phyloP scores from a whole-genome alignment of 1,139 yeast genomes.

The Pneumocystis sp. region DNA sequence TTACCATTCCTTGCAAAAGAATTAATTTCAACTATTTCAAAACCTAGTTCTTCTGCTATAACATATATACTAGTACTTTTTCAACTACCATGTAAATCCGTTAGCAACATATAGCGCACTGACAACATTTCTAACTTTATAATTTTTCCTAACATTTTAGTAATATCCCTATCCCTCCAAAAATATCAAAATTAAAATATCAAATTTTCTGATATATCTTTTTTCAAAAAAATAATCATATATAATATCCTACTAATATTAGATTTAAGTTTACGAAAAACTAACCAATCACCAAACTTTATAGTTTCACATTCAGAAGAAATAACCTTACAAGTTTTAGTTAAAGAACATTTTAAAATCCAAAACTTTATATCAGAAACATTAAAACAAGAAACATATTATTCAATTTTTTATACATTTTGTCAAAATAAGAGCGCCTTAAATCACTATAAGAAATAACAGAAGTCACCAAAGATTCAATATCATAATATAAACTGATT shows the following conservation, averaged over 20 bases:
- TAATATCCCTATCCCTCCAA: background rate
- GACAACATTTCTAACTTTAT: constrained; percentile 8
- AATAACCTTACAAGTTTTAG: constrained; percentile 3
- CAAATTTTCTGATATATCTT: background rate
- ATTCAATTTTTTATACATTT: background rate
- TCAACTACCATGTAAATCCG: constrained; percentile 65
- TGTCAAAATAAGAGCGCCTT: background rate
- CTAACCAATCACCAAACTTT: constrained; percentile 6
- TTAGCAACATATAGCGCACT: constrained; percentile 34
- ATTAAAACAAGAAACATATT: background rate
- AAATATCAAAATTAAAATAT: background rate
- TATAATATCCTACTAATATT: background rate
- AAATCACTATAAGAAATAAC: background rate
- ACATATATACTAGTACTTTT: constrained; percentile 67
- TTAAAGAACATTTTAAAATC: background rate
- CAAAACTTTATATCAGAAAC: background rate
- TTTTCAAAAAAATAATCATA: background rate
- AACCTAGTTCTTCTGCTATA: constrained; percentile 45
- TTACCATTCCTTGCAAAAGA: constrained; percentile 56
- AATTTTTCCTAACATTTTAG: background rate
- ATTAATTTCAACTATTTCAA: constrained; percentile 72
- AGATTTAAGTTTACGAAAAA: background rate
- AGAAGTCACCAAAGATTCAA: background rate
- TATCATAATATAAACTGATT: background rate
- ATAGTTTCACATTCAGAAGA: constrained; percentile 2